These are phyloP conservation scores for Carex kokanica DNA, from an alignment of 176 grass and related monocot species.

Conservation along the genomic window DNA sequence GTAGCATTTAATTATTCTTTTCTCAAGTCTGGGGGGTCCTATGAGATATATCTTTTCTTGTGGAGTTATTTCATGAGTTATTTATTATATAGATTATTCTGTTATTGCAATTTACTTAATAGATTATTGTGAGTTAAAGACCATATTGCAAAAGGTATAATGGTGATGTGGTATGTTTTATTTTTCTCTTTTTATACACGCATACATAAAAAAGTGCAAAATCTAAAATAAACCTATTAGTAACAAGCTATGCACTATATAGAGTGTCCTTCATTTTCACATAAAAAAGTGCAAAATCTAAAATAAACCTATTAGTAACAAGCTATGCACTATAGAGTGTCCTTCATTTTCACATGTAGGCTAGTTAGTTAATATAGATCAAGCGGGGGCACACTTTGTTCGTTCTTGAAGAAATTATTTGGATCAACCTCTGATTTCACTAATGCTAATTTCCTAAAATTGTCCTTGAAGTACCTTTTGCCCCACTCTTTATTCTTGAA, in stretches of 20 bases:
- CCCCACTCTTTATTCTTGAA: conserved; percentile 39
- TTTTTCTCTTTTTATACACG: neutral
- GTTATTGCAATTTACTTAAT: neutral
- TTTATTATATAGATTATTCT: neutral
- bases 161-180: neutral
- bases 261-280: neutral
- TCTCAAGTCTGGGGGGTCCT: neutral
- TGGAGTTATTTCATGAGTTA: neutral
- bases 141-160: neutral
- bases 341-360: neutral
- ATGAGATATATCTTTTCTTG: neutral
- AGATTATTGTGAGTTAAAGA: neutral
- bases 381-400: conserved; percentile 45
- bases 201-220: neutral
- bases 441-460: conserved; percentile 41
- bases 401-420: conserved; percentile 57
- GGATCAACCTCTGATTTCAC: conserved; percentile 52
- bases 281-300: neutral
- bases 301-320: neutral
- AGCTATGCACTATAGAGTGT: neutral
- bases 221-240: neutral
- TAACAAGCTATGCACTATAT: neutral
- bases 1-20: conserved; percentile 20
- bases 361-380: conserved; percentile 2
- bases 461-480: conserved; percentile 40